Evolutionary conservation across 2,329 filamentous ascomycete species (phyloP), one percentile per base, ranked within the genome.

Genomic region (Nigrospora osmanthi): DNA sequence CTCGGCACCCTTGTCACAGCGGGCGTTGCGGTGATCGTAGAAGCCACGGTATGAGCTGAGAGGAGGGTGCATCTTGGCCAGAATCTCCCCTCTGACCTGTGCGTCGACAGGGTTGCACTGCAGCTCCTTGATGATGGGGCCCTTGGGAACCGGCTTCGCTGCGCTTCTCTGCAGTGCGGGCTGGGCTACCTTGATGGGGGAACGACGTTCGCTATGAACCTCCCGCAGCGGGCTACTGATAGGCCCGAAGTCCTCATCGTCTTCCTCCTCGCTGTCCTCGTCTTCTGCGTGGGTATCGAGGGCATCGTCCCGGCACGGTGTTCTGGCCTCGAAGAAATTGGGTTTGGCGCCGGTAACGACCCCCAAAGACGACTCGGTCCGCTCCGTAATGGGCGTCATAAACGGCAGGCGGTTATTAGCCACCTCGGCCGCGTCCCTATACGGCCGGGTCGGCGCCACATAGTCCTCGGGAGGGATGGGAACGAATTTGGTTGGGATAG

Each of bases 351-450:
- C 74, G 28, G 78, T 81, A 5, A 78, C 76, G 36, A 84, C 67
- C 33, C 84, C 84, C 6, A 97, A 68, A 1, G 90, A 96, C 11
- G 83, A 86, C 65, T 98, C 93, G 0, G 93, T 98, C 56, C 89
- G 83, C 64, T 98, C 93, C 1, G 93, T 91, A 53, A 98, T 98
- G 2, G 93, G 93, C 0, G 93, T 98, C 93, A 98, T 97, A 63
- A 97, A 98, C 3, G 91, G 93, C 11, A 97, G 73, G 44, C 90
- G 84, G 65, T 90, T 95, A 58, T 96, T 94, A 48, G 89, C 89
- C 63, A 84, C 75, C 61, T 89, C 78, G 33, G 70, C 77, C 58
- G 88, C 80, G 64, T 95, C 87, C 59, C 89, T 83, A 73, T 85
- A 95, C 47, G 87, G 86, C 40, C 83, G 78, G 46, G 78, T 85